Percentiles rank a stretch among this genome's conserved stretches.
These are phyloP conservation scores for Picea glauca DNA, from an alignment of 75 land plant species.

Conservation along the genomic window DNA sequence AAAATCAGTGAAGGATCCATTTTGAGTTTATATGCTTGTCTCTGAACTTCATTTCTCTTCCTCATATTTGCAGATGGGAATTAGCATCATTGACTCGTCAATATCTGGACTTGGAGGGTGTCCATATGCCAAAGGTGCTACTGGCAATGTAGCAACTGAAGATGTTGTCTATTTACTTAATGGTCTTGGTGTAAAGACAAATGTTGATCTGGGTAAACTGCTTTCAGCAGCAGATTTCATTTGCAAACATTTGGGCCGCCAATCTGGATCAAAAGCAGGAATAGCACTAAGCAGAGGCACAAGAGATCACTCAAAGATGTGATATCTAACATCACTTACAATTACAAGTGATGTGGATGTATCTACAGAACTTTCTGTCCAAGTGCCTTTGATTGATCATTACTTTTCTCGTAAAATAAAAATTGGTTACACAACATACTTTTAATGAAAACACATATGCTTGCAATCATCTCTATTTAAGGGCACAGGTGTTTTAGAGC, in stretches of 20 bases:
- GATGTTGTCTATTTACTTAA: constrained; percentile 91
- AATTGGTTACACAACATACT: neutral
- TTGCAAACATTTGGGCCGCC: constrained; percentile 70
- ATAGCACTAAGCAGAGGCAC: constrained; percentile 57
- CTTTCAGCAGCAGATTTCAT: constrained; percentile 85
- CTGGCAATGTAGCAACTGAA: constrained; percentile 98
- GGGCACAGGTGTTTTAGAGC: neutral
- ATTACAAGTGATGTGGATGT: neutral
- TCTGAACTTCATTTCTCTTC: constrained; percentile 1
- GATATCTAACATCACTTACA: neutral
- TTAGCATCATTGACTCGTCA: constrained; percentile 81
- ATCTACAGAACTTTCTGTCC: neutral
- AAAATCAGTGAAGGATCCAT: neutral
- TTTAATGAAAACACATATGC: neutral
- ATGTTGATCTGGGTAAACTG: constrained; percentile 76
- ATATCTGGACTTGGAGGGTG: constrained; percentile 96
- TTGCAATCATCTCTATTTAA: neutral
- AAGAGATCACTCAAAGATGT: constrained; percentile 49
- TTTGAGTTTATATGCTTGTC: neutral
- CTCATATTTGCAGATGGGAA: constrained; percentile 74
- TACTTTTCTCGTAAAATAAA: neutral
- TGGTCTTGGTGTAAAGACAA: constrained; percentile 82
- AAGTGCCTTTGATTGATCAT: neutral
- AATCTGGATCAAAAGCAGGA: constrained; percentile 88
- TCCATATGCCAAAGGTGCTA: constrained; percentile 96